These are phyloP conservation scores for Conringia planisiliqua DNA, from an alignment of 345 rosid genomes.

Conservation along the genomic window DNA sequence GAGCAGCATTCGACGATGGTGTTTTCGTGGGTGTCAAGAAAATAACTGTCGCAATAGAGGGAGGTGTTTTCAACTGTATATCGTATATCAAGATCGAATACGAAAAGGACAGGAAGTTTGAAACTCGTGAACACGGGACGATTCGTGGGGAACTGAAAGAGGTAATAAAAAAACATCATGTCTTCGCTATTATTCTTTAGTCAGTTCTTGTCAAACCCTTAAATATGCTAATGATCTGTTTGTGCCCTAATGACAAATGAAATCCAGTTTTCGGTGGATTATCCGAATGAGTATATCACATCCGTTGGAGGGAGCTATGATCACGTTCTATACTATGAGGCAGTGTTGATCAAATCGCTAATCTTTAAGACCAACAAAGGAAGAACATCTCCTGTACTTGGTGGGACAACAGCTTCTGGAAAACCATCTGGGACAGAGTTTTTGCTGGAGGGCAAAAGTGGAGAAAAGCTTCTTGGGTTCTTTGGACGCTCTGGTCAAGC, in stretches of 20 bases:
- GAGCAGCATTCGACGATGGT: slow-evolving; percentile 16
- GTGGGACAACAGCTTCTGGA: background rate
- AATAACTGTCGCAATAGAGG: background rate
- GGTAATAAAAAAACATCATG: background rate
- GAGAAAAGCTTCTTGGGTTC: slow-evolving; percentile 4
- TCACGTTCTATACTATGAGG: background rate
- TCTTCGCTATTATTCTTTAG: background rate
- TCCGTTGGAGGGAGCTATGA: slow-evolving; percentile 21
- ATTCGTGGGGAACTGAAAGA: background rate
- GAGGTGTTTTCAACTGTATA: too few relatives aligned
- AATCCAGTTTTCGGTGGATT: slow-evolving; percentile 23
- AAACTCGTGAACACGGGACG: slow-evolving; percentile 11
- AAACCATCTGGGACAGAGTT: background rate
- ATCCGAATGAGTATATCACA: slow-evolving; percentile 28
- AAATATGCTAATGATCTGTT: background rate
- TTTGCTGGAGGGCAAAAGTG: slow-evolving; percentile 6
- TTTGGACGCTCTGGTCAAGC: background rate
- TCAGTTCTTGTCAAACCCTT: too few relatives aligned
- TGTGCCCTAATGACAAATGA: background rate
- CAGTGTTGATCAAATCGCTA: background rate
- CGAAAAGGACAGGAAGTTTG: slow-evolving; percentile 1
- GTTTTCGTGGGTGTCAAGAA: slow-evolving; percentile 23
- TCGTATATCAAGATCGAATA: background rate
- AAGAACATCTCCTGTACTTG: slow-evolving; percentile 5
- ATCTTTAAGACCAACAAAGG: background rate